These are phyloP conservation scores for Baudoinia panamericana DNA, from an alignment of 495 filamentous ascomycete genomes.

Conservation along the genomic window DNA sequence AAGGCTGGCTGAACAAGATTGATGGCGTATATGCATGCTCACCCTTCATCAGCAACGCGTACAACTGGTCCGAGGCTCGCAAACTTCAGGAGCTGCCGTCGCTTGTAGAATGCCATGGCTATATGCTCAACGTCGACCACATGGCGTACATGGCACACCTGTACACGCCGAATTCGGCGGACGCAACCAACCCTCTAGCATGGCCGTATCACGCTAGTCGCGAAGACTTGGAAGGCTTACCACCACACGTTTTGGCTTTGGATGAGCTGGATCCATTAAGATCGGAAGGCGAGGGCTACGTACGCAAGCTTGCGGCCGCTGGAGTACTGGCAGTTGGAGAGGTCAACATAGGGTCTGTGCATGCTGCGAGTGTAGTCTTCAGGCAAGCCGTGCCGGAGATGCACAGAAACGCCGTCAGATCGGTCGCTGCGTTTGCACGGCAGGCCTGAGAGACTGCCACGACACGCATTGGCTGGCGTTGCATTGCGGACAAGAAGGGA, in stretches of 20 bases:
- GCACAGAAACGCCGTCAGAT: neutral
- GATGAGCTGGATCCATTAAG: constrained; percentile 20
- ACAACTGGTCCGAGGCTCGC: constrained; percentile 5
- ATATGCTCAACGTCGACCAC: constrained; percentile 4
- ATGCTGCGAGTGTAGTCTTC: constrained; percentile 13
- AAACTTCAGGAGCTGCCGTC: constrained; percentile 14
- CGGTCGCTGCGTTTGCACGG: constrained; percentile 1
- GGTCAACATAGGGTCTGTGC: constrained; percentile 17
- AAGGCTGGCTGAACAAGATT: constrained; percentile 12
- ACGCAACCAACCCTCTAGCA: constrained; percentile 13
- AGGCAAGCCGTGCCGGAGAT: constrained; percentile 11
- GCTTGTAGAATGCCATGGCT: constrained; percentile 17
- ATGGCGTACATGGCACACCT: constrained; percentile 6
- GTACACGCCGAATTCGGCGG: constrained; percentile 12
- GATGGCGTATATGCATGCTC: constrained; percentile 15
- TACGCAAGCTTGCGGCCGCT: constrained; percentile 7
- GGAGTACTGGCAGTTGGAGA: constrained; percentile 12
- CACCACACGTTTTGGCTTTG: constrained; percentile 11
- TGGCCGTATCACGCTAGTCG: constrained; percentile 19
- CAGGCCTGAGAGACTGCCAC: too few relatives aligned
- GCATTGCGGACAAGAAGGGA: too few relatives aligned
- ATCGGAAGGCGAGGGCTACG: constrained; percentile 15
- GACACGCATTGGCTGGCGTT: too few relatives aligned
- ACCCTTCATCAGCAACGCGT: constrained; percentile 17
- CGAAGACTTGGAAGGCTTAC: constrained; percentile 20